Conservation (phyloP, 768 basidiomycete species). For the Amyloporia xantha region DNA sequence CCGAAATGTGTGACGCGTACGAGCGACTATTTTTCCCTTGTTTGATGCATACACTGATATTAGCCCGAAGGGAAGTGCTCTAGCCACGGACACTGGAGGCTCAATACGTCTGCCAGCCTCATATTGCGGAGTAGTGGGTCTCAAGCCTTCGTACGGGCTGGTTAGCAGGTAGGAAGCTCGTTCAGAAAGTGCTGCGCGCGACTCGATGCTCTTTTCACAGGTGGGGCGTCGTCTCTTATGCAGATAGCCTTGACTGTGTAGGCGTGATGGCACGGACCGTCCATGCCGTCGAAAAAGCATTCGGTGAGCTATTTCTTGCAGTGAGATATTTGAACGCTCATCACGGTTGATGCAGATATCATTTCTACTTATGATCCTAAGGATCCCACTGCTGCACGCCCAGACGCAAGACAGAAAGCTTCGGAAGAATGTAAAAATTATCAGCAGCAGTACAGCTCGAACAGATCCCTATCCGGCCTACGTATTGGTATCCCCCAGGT, state of each 20-base stretch:
- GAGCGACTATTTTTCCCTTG: conserved; percentile 33
- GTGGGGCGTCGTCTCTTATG: conserved; percentile 89
- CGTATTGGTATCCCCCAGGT: conserved; percentile 19
- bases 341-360: conserved; percentile 21
- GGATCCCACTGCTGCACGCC: conserved; percentile 69
- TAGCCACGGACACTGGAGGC: conserved; percentile 94
- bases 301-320: conserved; percentile 44
- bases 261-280: conserved; percentile 67
- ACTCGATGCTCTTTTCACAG: conserved; percentile 31
- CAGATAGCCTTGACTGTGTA: conserved; percentile 93
- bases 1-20: conserved; percentile 78
- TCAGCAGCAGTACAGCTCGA: background rate
- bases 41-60: background rate
- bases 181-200: background rate
- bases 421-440: conserved; percentile 13
- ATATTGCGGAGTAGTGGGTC: conserved; percentile 86
- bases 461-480: conserved; percentile 31
- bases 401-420: conserved; percentile 31
- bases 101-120: conserved; percentile 90
- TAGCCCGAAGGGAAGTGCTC: conserved; percentile 45
- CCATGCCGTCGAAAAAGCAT: conserved; percentile 43
- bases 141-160: conserved; percentile 94
- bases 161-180: conserved; percentile 69
- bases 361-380: conserved; percentile 45
- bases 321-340: background rate